These are phyloP conservation scores for Globisporangium recalcitrans DNA, from an alignment of 352 stramenopile species.

Conservation along the genomic window DNA sequence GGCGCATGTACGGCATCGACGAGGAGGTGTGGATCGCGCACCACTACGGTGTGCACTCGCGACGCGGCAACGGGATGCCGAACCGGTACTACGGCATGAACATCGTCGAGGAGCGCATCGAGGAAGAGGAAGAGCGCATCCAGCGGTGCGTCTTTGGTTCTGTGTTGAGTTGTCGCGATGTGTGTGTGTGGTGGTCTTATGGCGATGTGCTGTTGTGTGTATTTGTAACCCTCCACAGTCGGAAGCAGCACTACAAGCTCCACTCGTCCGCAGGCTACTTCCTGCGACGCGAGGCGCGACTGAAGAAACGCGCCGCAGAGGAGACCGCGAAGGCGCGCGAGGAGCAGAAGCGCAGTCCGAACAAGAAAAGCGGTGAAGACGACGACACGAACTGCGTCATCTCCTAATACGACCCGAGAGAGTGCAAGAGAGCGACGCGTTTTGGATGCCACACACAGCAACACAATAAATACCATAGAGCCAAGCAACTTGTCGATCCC, in stretches of 20 bases:
- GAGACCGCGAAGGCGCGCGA: conserved; percentile 41
- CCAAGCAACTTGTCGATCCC: background rate
- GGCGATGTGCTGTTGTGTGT: background rate
- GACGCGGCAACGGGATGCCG: conserved; percentile 37
- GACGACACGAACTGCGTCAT: conserved; percentile 27
- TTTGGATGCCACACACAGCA: background rate
- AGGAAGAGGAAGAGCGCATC: conserved; percentile 62
- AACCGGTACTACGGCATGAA: conserved; percentile 68
- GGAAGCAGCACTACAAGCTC: conserved; percentile 72
- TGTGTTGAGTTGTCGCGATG: too few species aligned
- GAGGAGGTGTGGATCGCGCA: conserved; percentile 83
- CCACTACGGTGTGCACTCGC: conserved; percentile 61
- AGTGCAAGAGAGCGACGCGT: too few species aligned
- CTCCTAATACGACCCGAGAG: conserved; percentile 14
- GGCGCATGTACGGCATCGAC: conserved; percentile 62
- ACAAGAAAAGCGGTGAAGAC: conserved; percentile 12
- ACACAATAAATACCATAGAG: background rate
- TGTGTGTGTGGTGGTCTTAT: background rate
- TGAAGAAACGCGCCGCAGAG: conserved; percentile 40
- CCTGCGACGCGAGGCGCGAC: conserved; percentile 55
- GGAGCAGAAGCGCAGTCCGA: conserved; percentile 22
- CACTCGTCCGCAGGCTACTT: conserved; percentile 63
- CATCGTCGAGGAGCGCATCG: conserved; percentile 63
- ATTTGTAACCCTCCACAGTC: conserved; percentile 18
- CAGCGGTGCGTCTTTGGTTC: conserved; percentile 23